Percentiles rank a stretch among this genome's conserved stretches.
Conservation (phyloP, 768 basidiomycete genomes). For the Psilocybe cubensis region DNA sequence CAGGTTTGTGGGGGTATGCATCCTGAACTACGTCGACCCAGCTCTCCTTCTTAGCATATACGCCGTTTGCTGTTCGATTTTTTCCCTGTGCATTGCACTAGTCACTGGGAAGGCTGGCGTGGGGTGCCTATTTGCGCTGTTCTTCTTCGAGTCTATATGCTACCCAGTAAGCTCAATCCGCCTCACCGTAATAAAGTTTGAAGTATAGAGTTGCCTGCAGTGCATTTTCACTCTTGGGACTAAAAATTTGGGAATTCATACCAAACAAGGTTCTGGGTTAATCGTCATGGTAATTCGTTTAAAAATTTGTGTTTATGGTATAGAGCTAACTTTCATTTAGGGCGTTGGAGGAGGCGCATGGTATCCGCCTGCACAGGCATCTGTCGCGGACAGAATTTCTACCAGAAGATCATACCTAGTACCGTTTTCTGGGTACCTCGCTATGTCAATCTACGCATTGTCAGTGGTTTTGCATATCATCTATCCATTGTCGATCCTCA, state of each 20-base stretch:
- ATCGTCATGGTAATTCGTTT: conserved; percentile 57
- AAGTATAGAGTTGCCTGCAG: conserved; percentile 20
- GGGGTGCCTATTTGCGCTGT: conserved; percentile 63
- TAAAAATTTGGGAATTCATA: conserved; percentile 63
- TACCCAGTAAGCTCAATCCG: conserved; percentile 51
- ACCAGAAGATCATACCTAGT: conserved; percentile 63
- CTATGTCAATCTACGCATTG: conserved; percentile 61
- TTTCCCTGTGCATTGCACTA: conserved; percentile 53
- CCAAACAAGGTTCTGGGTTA: conserved; percentile 63
- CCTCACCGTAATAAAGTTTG: neutral
- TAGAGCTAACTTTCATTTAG: conserved; percentile 18
- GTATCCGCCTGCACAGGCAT: conserved; percentile 66
- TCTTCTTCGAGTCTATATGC: conserved; percentile 80
- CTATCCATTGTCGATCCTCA: neutral
- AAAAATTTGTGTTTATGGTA: conserved; percentile 8
- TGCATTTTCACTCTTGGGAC: conserved; percentile 70
- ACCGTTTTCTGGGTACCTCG: conserved; percentile 59
- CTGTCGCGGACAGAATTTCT: conserved; percentile 50
- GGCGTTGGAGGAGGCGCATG: conserved; percentile 70
- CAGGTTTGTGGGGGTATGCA: conserved; percentile 62
- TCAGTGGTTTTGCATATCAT: conserved; percentile 33
- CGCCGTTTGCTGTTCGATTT: conserved; percentile 51
- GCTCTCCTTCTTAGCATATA: conserved; percentile 63
- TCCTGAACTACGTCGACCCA: conserved; percentile 68
- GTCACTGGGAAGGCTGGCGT: conserved; percentile 58